Evolutionary conservation across 768 basidiomycete genomes (phyloP).

Genomic region (Pleurotus djamor): DNA sequence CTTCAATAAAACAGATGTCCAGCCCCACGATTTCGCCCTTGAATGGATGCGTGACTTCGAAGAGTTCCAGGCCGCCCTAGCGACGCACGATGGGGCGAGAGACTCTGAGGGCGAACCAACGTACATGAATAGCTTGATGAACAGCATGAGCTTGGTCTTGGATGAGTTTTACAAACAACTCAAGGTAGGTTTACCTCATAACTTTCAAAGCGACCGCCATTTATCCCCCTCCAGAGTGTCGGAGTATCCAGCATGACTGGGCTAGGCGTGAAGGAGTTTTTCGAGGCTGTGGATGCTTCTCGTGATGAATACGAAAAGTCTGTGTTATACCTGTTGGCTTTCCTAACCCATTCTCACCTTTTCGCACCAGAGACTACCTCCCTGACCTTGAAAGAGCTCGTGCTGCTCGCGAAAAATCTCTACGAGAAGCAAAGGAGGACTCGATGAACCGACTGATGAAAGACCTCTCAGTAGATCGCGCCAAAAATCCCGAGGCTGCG

Average conservation of each 20-base stretch:
- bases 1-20: conserved; percentile 98
- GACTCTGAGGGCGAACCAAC: conserved; percentile 89
- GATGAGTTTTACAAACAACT: conserved; percentile 99
- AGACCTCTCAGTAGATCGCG: conserved; percentile 76
- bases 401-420: conserved; percentile 57
- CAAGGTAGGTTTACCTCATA: conserved; percentile 50
- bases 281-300: conserved; percentile 87
- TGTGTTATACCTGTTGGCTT: conserved; percentile 18
- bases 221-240: conserved; percentile 59
- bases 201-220: neutral
- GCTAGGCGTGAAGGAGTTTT: conserved; percentile 89
- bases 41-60: conserved; percentile 99
- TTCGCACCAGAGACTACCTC: conserved; percentile 72
- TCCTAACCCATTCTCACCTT: conserved; percentile 1
- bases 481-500: conserved; percentile 55
- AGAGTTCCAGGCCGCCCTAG: conserved; percentile 86
- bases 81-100: conserved; percentile 60
- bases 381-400: conserved; percentile 83
- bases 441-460: conserved; percentile 76
- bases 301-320: conserved; percentile 88
- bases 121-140: conserved; percentile 99
- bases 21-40: conserved; percentile 85
- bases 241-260: conserved; percentile 97
- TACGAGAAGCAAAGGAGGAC: conserved; percentile 69
- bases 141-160: conserved; percentile 96